These are phyloP conservation scores for Heritiera littoralis DNA, from an alignment of 345 rosid species.

Conservation along the genomic window DNA sequence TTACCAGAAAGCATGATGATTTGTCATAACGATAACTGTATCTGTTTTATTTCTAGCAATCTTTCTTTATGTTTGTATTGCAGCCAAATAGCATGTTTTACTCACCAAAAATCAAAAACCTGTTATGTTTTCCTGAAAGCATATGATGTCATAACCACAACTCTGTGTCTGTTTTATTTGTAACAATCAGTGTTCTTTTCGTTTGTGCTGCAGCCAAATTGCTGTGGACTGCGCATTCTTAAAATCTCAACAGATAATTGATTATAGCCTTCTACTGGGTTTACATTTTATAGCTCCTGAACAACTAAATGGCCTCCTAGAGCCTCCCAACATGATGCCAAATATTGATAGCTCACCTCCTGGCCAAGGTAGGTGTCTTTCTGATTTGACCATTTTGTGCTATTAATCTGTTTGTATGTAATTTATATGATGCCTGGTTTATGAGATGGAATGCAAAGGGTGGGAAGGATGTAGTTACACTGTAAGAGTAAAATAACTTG, in stretches of 20 bases:
- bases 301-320: slow-evolving; percentile 60
- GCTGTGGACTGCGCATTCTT: slow-evolving; percentile 66
- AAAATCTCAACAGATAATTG: slow-evolving; percentile 82
- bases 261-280: slow-evolving; percentile 85
- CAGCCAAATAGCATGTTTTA: slow-evolving; percentile 53
- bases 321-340: slow-evolving; percentile 47
- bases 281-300: slow-evolving; percentile 85
- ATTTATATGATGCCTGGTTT: neutral
- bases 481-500: neutral
- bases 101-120: neutral
- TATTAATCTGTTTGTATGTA: neutral
- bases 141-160: neutral
- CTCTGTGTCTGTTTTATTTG: neutral
- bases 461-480: neutral
- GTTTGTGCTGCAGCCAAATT: slow-evolving; percentile 60
- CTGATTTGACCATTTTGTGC: slow-evolving; percentile 2
- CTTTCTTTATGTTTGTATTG: slow-evolving; percentile 21
- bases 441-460: neutral
- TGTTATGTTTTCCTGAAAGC: neutral
- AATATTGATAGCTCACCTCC: slow-evolving; percentile 44
- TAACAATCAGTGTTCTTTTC: neutral
- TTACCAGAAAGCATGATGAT: neutral
- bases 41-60: slow-evolving; percentile 2
- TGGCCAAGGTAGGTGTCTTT: slow-evolving; percentile 47
- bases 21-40: neutral